Conservation (phyloP, 1,284 basidiomycete genomes). For the Boletellus dicymbophilus region DNA sequence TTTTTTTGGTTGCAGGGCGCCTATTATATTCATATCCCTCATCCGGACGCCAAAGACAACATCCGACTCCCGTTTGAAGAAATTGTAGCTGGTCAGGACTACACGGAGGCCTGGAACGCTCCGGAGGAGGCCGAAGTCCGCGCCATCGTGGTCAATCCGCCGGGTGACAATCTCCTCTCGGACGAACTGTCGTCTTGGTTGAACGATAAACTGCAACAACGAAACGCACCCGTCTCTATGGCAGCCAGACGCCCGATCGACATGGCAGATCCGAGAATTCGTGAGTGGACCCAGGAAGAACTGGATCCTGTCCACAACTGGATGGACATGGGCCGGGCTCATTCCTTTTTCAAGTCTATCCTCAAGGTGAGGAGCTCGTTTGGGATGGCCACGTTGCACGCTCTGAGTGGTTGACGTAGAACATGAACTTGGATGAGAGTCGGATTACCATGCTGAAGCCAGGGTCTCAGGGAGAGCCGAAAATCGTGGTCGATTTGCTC, state of each 20-base stretch:
- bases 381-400: neutral
- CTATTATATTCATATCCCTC: constrained; percentile 33
- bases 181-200: constrained; percentile 29
- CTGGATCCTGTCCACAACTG: constrained; percentile 27
- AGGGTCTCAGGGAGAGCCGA: constrained; percentile 12
- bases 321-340: constrained; percentile 21
- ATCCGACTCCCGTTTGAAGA: constrained; percentile 31
- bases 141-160: constrained; percentile 20
- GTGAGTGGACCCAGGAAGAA: constrained; percentile 37
- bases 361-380: constrained; percentile 22
- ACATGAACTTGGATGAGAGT: constrained; percentile 18
- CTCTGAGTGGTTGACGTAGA: constrained; percentile 16
- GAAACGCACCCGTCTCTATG: constrained; percentile 16
- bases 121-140: constrained; percentile 23
- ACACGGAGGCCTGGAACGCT: constrained; percentile 19
- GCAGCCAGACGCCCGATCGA: constrained; percentile 14
- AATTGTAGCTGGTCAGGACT: constrained; percentile 24
- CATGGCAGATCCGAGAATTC: constrained; percentile 41
- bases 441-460: constrained; percentile 13
- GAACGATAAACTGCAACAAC: constrained; percentile 29
- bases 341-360: constrained; percentile 23
- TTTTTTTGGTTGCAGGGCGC: constrained; percentile 18
- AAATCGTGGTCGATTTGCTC: constrained; percentile 22
- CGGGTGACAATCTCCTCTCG: constrained; percentile 14
- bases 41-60: constrained; percentile 16